These are phyloP conservation scores for Melastoma malabathricum DNA, from an alignment of 345 rosid genomes.

Conservation along the genomic window DNA sequence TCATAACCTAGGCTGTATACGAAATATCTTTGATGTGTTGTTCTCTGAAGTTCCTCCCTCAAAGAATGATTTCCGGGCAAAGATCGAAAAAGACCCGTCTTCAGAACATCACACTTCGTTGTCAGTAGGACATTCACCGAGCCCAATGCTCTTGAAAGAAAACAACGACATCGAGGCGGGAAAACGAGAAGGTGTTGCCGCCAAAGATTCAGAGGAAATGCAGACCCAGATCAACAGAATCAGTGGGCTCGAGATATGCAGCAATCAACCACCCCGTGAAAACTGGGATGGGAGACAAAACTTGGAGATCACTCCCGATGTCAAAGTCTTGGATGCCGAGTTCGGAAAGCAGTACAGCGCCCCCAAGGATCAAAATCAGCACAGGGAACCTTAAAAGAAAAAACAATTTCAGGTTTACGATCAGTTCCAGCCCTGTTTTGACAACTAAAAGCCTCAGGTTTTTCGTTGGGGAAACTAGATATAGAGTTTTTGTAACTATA, in stretches of 20 bases:
- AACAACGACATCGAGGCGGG: slow-evolving; percentile 34
- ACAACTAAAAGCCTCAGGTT: no score
- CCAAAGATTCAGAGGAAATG: slow-evolving; percentile 47
- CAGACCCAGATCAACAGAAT: slow-evolving; percentile 36
- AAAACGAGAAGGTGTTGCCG: slow-evolving; percentile 41
- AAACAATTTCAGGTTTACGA: neutral
- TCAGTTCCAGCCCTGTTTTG: no score
- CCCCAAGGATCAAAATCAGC: neutral
- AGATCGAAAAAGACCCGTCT: slow-evolving; percentile 26
- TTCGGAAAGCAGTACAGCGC: slow-evolving; percentile 25
- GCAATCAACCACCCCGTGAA: slow-evolving; percentile 28
- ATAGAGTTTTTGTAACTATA: no score
- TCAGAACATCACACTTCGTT: slow-evolving; percentile 15
- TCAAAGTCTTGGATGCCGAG: slow-evolving; percentile 28
- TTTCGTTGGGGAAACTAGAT: no score
- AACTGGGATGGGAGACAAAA: slow-evolving; percentile 19
- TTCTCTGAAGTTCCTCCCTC: slow-evolving; percentile 46
- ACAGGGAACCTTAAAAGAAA: slow-evolving; percentile 1
- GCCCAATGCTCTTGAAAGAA: slow-evolving; percentile 27
- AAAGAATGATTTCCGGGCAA: slow-evolving; percentile 39
- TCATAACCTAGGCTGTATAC: slow-evolving; percentile 35
- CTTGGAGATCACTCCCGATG: slow-evolving; percentile 37
- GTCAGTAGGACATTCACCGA: slow-evolving; percentile 19
- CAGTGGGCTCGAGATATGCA: slow-evolving; percentile 38
- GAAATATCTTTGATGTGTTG: slow-evolving; percentile 32